These are phyloP conservation scores for Penicillium egyptiacum DNA, from an alignment of 495 filamentous ascomycete species.

Conservation along the genomic window DNA sequence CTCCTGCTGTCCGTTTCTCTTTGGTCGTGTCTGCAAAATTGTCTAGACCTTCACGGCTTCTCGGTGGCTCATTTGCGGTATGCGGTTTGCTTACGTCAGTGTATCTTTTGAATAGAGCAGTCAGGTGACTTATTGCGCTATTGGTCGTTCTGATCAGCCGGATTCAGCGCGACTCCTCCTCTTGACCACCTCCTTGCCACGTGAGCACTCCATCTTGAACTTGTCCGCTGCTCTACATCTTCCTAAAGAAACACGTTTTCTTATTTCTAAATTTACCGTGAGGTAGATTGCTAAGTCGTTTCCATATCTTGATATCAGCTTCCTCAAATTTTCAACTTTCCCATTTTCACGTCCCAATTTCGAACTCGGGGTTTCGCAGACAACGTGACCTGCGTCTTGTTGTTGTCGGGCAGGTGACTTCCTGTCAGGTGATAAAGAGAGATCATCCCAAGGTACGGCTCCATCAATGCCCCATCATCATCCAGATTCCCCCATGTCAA, in stretches of 20 bases:
- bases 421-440: conserved; percentile 53
- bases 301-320: conserved; percentile 12
- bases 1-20: neutral
- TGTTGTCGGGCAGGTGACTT: conserved; percentile 55
- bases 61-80: neutral
- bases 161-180: conserved; percentile 30
- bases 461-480: conserved; percentile 19
- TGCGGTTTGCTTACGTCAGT: conserved; percentile 11
- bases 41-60: neutral
- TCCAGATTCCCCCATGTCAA: conserved; percentile 10
- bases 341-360: conserved; percentile 26
- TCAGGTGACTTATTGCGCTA: conserved; percentile 44
- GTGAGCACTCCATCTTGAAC: conserved; percentile 49
- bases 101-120: neutral
- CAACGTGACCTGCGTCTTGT: conserved; percentile 44
- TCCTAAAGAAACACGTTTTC: conserved; percentile 34
- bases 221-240: conserved; percentile 33
- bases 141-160: conserved; percentile 26
- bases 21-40: neutral
- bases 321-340: conserved; percentile 19
- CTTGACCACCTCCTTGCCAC: conserved; percentile 37
- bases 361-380: conserved; percentile 31
- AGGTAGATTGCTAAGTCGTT: conserved; percentile 24
- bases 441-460: conserved; percentile 49
- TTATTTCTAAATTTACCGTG: conserved; percentile 31